A percentile compares a stretch with the other conserved stretches of the same genome.
Conservation (phyloP, 78 protist species). For the Dictyostelium citrinum region DNA sequence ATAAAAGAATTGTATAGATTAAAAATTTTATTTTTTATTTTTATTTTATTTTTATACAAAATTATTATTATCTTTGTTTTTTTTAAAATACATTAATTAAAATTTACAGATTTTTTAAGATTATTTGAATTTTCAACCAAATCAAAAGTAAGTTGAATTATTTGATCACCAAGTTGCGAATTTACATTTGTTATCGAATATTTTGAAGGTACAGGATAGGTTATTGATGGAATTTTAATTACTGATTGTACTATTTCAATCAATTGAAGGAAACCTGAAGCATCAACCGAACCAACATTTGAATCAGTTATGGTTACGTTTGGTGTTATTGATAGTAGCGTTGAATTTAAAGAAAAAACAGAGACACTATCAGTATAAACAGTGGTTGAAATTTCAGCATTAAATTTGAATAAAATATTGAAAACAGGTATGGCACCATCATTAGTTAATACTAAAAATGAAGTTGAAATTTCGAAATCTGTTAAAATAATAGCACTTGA, state of each 20-base stretch:
- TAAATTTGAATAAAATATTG: not conserved
- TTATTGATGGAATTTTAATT: conserved; percentile 24
- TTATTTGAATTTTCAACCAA: not conserved
- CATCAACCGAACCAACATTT: conserved; percentile 14
- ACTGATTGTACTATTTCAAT: not conserved
- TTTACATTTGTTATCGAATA: not conserved
- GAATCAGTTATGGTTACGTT: not conserved
- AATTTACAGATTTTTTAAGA: not conserved
- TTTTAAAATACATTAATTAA: not conserved
- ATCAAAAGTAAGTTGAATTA: conserved; percentile 6
- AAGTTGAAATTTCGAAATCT: not conserved
- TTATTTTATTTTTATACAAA: not conserved
- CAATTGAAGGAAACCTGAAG: conserved; percentile 17
- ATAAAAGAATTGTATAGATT: no score
- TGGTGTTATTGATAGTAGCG: not conserved
- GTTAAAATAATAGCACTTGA: not conserved
- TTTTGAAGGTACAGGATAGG: not conserved
- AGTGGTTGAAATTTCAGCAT: not conserved
- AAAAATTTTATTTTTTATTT: no score
- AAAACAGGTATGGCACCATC: not conserved
- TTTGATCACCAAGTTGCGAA: not conserved
- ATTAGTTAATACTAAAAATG: not conserved
- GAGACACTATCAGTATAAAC: no score
- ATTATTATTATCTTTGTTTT: not conserved
- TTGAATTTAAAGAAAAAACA: not conserved